Base-by-base conservation (phyloP, 441 rosid genomes). In the Omphalea diandra region DNA sequence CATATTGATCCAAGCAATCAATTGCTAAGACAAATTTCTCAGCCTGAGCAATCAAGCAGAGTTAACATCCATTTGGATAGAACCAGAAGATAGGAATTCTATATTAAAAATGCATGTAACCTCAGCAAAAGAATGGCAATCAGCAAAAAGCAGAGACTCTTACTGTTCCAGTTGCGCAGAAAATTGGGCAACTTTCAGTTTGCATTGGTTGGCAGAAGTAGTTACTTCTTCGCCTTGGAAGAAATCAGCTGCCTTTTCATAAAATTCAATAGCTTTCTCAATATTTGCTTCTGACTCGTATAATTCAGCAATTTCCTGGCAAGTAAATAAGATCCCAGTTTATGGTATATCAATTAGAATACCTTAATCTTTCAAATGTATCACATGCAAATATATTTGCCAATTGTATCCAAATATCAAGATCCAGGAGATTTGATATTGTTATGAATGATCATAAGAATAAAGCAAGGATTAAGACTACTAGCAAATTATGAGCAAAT, bases 201-300 rank as follows among this genome's bases (percentile, higher is more conserved):
- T 96, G 91, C 99, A 93, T 79, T 96, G 98, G 79, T 96, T 96
- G 72, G 99, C 99, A 82, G 97, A 80, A 75, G 97, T 83, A 43
- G 87, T 87, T 44, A 87, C 91, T 73, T 96, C 98, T 83, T 95
- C 99, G 75, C 84, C 89, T 75, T 88, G 91, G 78, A 90, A 89
- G 58, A 95, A 88, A 72, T 96, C 99, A 77, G 97, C 97, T 49
- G 97, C 97, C 83, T 81, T 91, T 65, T 93, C 96, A 84, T 78
- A 96, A 79, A 78, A 89, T 43, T 62, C 86, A 66, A 91, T 85
- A 69, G 98, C 84, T 75, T 86, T 84, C 73, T 93, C 91, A 49
- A 90, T 69, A 78, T 91, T 86, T 68, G 90, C 85, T 14, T 87
- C 97, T 49, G 93, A 55, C 75, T 95, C 98, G 60, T 89, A 83